Evolutionary conservation across 768 basidiomycete species (phyloP).

Genomic region (Tylopilus vinaceipallidus): DNA sequence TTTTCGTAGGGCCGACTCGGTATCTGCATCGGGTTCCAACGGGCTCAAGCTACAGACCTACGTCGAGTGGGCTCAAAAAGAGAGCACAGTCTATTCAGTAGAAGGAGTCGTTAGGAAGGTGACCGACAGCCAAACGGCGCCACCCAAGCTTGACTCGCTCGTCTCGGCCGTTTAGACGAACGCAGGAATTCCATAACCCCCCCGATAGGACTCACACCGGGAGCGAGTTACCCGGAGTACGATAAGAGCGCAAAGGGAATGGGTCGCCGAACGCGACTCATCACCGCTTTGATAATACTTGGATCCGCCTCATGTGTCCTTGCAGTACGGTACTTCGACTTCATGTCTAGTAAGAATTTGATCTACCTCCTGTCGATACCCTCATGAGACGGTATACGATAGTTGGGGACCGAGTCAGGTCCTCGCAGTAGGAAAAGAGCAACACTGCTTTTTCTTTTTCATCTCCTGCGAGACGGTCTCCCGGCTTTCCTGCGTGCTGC

Average conservation of each 20-base stretch:
- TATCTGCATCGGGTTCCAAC: conserved; percentile 2
- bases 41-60: conserved; percentile 18
- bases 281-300: background rate
- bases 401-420: background rate
- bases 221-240: too few species aligned
- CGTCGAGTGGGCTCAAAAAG: conserved; percentile 10
- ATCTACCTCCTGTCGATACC: background rate
- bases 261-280: background rate
- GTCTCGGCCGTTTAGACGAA: conserved; percentile 12
- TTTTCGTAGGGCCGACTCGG: conserved; percentile 10
- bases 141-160: background rate
- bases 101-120: conserved; percentile 6
- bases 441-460: conserved; percentile 16
- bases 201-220: too few species aligned
- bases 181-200: background rate
- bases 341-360: conserved; percentile 1
- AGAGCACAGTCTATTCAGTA: conserved; percentile 2
- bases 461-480: conserved; percentile 68
- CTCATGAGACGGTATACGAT: background rate
- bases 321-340: conserved; percentile 8
- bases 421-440: background rate
- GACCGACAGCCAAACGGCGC: background rate
- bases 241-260: too few species aligned
- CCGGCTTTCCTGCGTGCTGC: conserved; percentile 67
- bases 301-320: background rate